Evolutionary conservation across 352 stramenopile species (phyloP).

Genomic region (Stramenopiles sp.): DNA sequence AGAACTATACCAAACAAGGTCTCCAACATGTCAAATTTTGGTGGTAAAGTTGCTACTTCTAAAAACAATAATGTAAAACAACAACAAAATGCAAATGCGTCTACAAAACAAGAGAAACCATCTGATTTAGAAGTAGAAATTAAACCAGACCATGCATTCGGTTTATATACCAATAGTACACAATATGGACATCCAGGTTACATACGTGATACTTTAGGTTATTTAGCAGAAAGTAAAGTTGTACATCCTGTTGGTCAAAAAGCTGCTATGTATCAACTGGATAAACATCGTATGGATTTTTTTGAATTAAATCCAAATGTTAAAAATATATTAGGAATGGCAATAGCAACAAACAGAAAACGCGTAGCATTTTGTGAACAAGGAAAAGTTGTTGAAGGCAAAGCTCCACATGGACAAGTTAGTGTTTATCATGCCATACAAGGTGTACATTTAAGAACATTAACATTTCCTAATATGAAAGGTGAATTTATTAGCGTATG

Average conservation of each 20-base stretch:
- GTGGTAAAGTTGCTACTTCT: too few species aligned
- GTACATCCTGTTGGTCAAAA: slow-evolving; percentile 39
- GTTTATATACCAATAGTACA: too few species aligned
- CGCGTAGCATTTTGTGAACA: slow-evolving; percentile 40
- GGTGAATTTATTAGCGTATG: neutral
- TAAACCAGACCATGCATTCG: too few species aligned
- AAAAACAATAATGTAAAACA: too few species aligned
- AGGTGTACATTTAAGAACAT: slow-evolving; percentile 28
- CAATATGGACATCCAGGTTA: too few species aligned
- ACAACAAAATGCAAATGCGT: too few species aligned
- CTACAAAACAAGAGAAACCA: too few species aligned
- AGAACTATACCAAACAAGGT: too few species aligned
- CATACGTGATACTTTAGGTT: too few species aligned
- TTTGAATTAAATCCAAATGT: slow-evolving; percentile 33
- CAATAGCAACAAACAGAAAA: slow-evolving; percentile 39
- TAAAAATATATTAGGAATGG: slow-evolving; percentile 38
- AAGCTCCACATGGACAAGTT: slow-evolving; percentile 40
- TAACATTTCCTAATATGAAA: slow-evolving; percentile 20
- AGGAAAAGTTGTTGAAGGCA: slow-evolving; percentile 16
- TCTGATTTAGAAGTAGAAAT: too few species aligned
- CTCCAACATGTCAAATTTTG: too few species aligned
- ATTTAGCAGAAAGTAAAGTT: too few species aligned
- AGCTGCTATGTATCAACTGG: slow-evolving; percentile 35
- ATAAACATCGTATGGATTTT: slow-evolving; percentile 41
- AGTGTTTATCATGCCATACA: slow-evolving; percentile 25